These are phyloP conservation scores for Sequoiadendron giganteum DNA, from an alignment of 75 land plant genomes.

Conservation along the genomic window DNA sequence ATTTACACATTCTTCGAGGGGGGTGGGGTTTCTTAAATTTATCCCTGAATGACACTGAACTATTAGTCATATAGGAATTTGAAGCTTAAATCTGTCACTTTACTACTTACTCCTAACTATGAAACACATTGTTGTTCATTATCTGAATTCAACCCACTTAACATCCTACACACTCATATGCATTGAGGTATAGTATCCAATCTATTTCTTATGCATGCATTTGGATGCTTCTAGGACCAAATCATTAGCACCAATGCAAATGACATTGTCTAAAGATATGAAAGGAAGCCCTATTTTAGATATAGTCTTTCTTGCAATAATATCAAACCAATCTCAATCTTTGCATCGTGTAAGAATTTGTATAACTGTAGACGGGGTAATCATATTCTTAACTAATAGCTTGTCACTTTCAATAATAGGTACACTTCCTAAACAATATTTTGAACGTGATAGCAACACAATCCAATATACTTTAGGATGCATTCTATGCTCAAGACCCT, in stretches of 20 bases:
- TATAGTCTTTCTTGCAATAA: conserved; percentile 46
- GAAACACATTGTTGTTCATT: no score
- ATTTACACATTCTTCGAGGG: no score
- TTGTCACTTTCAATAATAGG: conserved; percentile 76
- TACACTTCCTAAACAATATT: conserved; percentile 81
- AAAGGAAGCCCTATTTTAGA: conserved; percentile 85
- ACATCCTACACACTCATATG: no score
- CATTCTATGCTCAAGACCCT: no score
- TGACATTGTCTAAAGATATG: conserved; percentile 60
- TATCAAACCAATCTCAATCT: conserved; percentile 95
- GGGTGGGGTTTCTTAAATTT: no score
- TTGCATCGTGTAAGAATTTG: conserved; percentile 64
- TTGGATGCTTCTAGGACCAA: conserved; percentile 83
- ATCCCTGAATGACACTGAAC: no score
- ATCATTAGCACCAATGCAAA: conserved; percentile 57
- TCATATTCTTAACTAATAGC: conserved; percentile 64
- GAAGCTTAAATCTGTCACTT: no score
- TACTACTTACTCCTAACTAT: no score
- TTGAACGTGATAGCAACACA: conserved; percentile 78
- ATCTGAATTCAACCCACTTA: no score
- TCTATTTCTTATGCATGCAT: conserved; percentile 66
- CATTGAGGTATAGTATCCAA: conserved; percentile 25
- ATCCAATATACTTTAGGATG: conserved; percentile 9
- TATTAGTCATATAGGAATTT: no score
- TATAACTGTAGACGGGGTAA: conserved; percentile 85